Percentiles rank a stretch among this genome's conserved stretches.
Conservation (phyloP, 164 flowering plant species). For the Protea cynaroides region DNA sequence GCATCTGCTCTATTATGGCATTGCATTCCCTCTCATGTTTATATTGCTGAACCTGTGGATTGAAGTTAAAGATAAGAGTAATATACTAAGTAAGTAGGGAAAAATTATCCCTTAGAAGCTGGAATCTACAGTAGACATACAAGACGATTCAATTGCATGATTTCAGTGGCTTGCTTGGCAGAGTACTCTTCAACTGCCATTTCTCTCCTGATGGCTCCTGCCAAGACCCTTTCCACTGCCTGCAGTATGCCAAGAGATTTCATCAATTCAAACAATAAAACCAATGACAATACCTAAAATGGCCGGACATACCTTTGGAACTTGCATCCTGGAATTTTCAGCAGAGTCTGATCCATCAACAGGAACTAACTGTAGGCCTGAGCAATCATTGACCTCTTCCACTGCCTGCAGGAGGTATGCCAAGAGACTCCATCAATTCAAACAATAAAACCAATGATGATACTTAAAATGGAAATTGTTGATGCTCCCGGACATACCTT, state of each 20-base stretch:
- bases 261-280: neutral
- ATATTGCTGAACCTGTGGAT: constrained; percentile 80
- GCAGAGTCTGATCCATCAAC: constrained; percentile 41
- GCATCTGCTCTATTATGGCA: constrained; percentile 67
- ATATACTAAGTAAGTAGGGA: neutral
- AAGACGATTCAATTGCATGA: constrained; percentile 82
- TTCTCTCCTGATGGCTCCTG: constrained; percentile 95
- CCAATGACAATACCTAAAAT: neutral
- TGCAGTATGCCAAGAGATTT: constrained; percentile 18
- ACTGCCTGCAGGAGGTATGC: too few relatives aligned
- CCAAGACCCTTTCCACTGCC: constrained; percentile 97
- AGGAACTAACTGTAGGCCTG: constrained; percentile 59
- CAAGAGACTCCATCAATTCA: neutral
- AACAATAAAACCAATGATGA: neutral
- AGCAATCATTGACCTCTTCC: constrained; percentile 32
- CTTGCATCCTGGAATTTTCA: constrained; percentile 53
- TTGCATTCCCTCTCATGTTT: constrained; percentile 98
- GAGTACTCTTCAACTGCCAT: constrained; percentile 90
- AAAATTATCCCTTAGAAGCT: neutral
- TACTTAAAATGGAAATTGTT: neutral
- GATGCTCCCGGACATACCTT: constrained; percentile 43
- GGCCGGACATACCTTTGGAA: constrained; percentile 65
- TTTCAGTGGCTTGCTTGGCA: constrained; percentile 75
- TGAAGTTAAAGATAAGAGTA: neutral
- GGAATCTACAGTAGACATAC: constrained; percentile 31